Evolutionary conservation across 345 rosid species (phyloP), one percentile per base, ranked within the genome.

Genomic region (Schrenkiella parvula): DNA sequence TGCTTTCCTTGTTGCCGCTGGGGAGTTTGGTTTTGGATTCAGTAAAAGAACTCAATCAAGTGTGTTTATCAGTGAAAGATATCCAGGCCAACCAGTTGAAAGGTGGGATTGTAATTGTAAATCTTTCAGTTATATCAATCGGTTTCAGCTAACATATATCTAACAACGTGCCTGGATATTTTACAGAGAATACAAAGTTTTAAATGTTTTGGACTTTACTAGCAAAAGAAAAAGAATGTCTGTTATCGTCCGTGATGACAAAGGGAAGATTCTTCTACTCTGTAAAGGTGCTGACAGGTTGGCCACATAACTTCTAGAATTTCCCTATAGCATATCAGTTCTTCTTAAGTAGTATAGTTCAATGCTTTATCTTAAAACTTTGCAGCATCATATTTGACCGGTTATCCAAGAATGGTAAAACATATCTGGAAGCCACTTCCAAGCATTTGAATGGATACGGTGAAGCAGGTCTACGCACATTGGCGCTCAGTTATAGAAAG

Each of bases 281-380:
- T 88, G 90, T 87, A 90, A 90, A 77, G 97, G 97, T 9, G 97
- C 97, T 46, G 93, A 90, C 80, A 90, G 92, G 97, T 73, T 71
- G 57, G 76, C 47, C 15, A 35, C 46, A 15, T 35, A 64, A 15
- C 61, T 73, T 74, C 46, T 48, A 51, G 15, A 70, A 48, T 21
- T 68, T 54, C 46, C 54, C 48, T 67, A 31, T 18, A 50, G 73
- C 19, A 23, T 52, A 43, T 52, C 62, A 53, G 21, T 68, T 68
- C 17, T 44, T 43, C 23, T 52, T 13, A 41, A 50, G 18, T 46
- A 17, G 26, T 14, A 26, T 22, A 44, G 17, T 8, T 64, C 55
- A 68, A 35, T 56, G 74, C 22, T 19, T 67, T 56, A 63, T 63
- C 55, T 53, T 25, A 26, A 64, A 59, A 4, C 37, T 22, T 55